These are phyloP conservation scores for Talaromyces albobiverticillius DNA, from an alignment of 2,329 filamentous ascomycete genomes.

Conservation along the genomic window DNA sequence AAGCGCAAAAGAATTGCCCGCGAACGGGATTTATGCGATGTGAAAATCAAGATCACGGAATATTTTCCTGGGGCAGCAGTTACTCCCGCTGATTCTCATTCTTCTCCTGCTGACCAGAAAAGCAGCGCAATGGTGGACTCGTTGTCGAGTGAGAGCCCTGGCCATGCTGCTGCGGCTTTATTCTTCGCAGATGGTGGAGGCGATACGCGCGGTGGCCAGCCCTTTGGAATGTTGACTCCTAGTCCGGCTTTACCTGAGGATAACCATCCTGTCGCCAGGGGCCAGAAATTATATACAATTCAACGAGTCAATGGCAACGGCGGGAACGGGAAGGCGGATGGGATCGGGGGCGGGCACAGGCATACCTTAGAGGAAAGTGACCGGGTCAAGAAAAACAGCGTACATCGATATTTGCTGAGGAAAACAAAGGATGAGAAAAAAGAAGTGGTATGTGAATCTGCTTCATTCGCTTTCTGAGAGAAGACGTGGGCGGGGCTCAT, in stretches of 20 bases:
- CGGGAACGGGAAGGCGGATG: conserved; percentile 68
- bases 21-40: conserved; percentile 75
- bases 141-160: background rate
- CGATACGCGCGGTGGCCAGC: conserved; percentile 21
- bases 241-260: conserved; percentile 38
- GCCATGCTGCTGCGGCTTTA: conserved; percentile 2
- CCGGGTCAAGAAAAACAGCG: conserved; percentile 76
- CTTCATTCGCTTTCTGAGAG: background rate
- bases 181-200: conserved; percentile 20
- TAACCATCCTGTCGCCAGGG: conserved; percentile 47
- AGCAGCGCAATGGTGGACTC: conserved; percentile 22
- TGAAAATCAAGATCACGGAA: conserved; percentile 83
- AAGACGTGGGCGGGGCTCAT: background rate
- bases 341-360: conserved; percentile 68
- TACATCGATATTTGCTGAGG: conserved; percentile 63
- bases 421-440: conserved; percentile 66
- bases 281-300: conserved; percentile 67
- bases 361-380: conserved; percentile 72
- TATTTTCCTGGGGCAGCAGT: conserved; percentile 61
- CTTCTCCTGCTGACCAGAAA: conserved; percentile 15
- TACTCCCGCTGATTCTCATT: conserved; percentile 14
- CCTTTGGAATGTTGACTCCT: conserved; percentile 45
- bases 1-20: conserved; percentile 74
- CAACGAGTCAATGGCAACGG: conserved; percentile 76
- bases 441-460: conserved; percentile 45